phyloP scores from a whole-genome alignment of 768 basidiomycete species.

The Russula earlei region DNA sequence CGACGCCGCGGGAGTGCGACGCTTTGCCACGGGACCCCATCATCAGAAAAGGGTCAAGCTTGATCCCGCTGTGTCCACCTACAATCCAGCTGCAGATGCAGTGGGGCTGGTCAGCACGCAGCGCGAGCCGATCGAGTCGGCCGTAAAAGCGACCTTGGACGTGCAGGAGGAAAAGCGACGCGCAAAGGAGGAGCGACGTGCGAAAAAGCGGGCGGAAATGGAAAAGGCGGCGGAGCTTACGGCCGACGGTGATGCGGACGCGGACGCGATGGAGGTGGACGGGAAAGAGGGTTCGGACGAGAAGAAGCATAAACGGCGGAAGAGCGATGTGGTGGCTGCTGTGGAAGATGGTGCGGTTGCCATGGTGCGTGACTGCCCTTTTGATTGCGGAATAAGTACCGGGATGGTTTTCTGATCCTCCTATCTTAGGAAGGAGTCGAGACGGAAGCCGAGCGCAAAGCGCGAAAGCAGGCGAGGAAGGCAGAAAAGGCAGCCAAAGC shows the following conservation, averaged over 20 bases:
- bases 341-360: slow-evolving; percentile 19
- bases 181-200: slow-evolving; percentile 68
- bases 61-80: slow-evolving; percentile 67
- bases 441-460: slow-evolving; percentile 79
- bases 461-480: slow-evolving; percentile 65
- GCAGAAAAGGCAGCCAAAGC: slow-evolving; percentile 60
- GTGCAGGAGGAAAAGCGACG: slow-evolving; percentile 83
- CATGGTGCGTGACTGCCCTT: slow-evolving; percentile 4
- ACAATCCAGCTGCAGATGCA: slow-evolving; percentile 81
- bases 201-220: slow-evolving; percentile 50
- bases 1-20: too few relatives aligned
- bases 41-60: slow-evolving; percentile 88
- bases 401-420: not conserved
- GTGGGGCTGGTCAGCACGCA: slow-evolving; percentile 82
- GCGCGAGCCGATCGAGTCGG: slow-evolving; percentile 66
- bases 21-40: slow-evolving; percentile 49
- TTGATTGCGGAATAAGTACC: not conserved
- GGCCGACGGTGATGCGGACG: slow-evolving; percentile 21
- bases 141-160: slow-evolving; percentile 65
- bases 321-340: slow-evolving; percentile 18
- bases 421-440: slow-evolving; percentile 39
- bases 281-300: slow-evolving; percentile 30
- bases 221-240: slow-evolving; percentile 27
- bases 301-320: slow-evolving; percentile 32
- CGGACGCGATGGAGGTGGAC: slow-evolving; percentile 43